Percentiles rank a stretch among this genome's conserved stretches.
These are phyloP conservation scores for Rhodomyrtus psidioides DNA, from an alignment of 441 rosid genomes.

Conservation along the genomic window DNA sequence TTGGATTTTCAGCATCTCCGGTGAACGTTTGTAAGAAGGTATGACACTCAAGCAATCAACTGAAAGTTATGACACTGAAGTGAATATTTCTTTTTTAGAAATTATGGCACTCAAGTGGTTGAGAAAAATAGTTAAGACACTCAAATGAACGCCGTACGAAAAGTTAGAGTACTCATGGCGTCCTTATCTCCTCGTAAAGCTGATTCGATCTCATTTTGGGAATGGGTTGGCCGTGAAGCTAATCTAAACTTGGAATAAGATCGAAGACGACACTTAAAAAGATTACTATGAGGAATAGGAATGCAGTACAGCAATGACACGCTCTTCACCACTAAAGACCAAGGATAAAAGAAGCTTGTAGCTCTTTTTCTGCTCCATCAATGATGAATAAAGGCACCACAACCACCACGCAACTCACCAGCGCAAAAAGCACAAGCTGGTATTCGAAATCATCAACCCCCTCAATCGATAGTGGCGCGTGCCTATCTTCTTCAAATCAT, in stretches of 20 bases:
- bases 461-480: neutral
- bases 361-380: neutral
- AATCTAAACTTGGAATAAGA: neutral
- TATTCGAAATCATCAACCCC: neutral
- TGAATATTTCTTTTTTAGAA: neutral
- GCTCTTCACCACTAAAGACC: neutral
- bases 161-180: rapidly evolving
- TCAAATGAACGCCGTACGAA: rapidly evolving
- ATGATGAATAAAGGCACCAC: neutral
- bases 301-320: neutral
- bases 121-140: rapidly evolving
- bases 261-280: neutral
- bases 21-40: neutral
- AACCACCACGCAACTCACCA: neutral
- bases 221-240: neutral
- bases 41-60: neutral
- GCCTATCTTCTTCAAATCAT: neutral
- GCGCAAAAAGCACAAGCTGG: neutral
- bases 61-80: neutral
- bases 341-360: neutral
- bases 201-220: neutral
- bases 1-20: neutral
- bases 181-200: neutral
- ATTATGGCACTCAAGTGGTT: rapidly evolving
- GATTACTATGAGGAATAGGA: neutral